phyloP scores from a whole-genome alignment of 176 grass and related monocot genomes.

The Dendrocalamus sinicus region DNA sequence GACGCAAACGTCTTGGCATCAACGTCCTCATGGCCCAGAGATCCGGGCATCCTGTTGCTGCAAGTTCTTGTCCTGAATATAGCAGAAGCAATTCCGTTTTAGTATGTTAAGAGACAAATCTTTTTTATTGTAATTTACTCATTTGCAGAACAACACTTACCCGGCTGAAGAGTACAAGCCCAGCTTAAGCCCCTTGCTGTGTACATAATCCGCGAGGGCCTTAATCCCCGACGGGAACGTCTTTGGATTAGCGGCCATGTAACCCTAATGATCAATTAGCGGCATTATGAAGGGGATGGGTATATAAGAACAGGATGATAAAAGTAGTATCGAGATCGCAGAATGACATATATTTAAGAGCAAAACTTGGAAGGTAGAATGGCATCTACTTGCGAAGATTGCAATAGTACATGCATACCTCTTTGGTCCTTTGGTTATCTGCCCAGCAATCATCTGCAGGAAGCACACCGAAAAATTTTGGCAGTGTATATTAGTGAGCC shows the following conservation, averaged over 20 bases:
- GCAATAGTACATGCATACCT: conserved; percentile 27
- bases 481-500: not conserved
- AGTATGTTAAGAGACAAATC: not conserved
- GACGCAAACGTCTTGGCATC: conserved; percentile 78
- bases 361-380: not conserved
- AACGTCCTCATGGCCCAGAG: conserved; percentile 62
- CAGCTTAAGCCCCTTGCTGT: conserved; percentile 71
- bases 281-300: not conserved
- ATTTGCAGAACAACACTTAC: conserved; percentile 28
- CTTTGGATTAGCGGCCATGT: conserved; percentile 46
- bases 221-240: conserved; percentile 81
- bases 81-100: not conserved
- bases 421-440: conserved; percentile 46
- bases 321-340: not conserved
- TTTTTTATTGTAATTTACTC: not conserved
- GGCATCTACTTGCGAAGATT: not conserved
- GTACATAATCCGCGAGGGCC: conserved; percentile 73
- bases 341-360: not conserved
- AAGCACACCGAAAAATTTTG: not conserved
- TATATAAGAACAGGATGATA: not conserved
- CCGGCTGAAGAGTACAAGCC: conserved; percentile 73
- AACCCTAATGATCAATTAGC: conserved; percentile 45
- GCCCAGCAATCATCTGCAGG: conserved; percentile 80
- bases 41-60: conserved; percentile 68
- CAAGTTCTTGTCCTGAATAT: conserved; percentile 64